Percentiles rank a stretch among this genome's conserved stretches.
Evolutionary conservation across 2,329 filamentous ascomycete genomes (phyloP).

Genomic region (Cladosporium sp.): DNA sequence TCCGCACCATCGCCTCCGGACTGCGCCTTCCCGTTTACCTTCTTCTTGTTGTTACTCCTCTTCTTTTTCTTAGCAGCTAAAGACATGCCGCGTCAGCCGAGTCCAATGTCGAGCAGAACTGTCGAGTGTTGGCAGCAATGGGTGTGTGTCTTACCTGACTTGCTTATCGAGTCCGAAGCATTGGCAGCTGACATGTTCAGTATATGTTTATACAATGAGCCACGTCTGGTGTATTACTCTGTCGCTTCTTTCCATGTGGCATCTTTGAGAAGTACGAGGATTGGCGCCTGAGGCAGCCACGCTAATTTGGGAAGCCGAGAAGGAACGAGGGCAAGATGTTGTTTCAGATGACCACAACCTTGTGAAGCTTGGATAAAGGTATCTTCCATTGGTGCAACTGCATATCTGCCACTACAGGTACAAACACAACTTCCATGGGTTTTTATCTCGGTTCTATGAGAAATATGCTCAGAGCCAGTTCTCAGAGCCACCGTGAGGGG

Average conservation of each 20-base stretch:
- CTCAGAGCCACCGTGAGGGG: background rate
- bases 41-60: conserved; percentile 59
- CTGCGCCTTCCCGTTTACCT: conserved; percentile 48
- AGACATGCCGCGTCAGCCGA: conserved; percentile 24
- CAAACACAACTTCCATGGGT: background rate
- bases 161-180: conserved; percentile 20
- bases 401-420: background rate
- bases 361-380: too few species aligned
- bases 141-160: conserved; percentile 22
- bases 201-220: background rate
- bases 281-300: background rate
- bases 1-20: conserved; percentile 39
- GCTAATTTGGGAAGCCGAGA: background rate
- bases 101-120: background rate
- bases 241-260: background rate
- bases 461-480: background rate
- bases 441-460: background rate
- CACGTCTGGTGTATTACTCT: background rate
- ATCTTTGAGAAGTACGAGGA: background rate
- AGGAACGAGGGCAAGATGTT: background rate
- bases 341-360: too few species aligned
- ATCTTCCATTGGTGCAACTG: background rate
- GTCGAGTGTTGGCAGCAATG: background rate
- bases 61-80: conserved; percentile 48
- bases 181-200: conserved; percentile 22